Base-by-base conservation (phyloP, 1,284 basidiomycete species). In the Schizopora paradoxa region DNA sequence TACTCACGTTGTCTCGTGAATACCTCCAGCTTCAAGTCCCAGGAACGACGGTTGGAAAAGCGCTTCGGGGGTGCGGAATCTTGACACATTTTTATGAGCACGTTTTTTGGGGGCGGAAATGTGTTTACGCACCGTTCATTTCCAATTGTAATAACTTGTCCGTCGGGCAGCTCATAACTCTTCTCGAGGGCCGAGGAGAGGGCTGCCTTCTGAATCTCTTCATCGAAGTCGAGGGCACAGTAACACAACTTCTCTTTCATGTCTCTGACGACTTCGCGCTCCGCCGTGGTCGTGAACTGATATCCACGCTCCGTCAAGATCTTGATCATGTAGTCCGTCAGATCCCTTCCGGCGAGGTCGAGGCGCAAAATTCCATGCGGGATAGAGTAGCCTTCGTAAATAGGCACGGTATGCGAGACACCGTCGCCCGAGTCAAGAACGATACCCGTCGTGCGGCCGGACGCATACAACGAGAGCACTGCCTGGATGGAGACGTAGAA, bases 221-320 rank as follows among this genome's bases (percentile, higher is more conserved):
- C 88, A 70, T 95, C 91, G 63, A 95, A 96, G 74, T 96, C 93
- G 58, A 95, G 82, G 31, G 93, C 93, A 60, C 96, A 91, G 69
- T 96, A 96, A 74, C 92, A 95, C 41, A 96, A 82, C 76, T 94
- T 95, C 79, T 96, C 93, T 79, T 96, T 96, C 78, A 96, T 94
- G 69, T 96, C 93, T 61, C 93, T 82, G 61, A 96, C 93, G 53
- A 96, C 92, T 82, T 95, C 92, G 64, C 87, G 83, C 74, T 94
- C 91, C 51, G 91, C 91, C 16, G 89, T 87, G 58, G 87, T 96
- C 61, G 88, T 92, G 83, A 96, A 95, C 49, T 83, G 79, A 74
- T 97, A 95, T 26, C 93, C 93, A 60, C 93, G 85, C 76, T 96
- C 93, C 69, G 81, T 88, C 62, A 96, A 69, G 66, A 91, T 89